phyloP scores from a whole-genome alignment of 192 early-diverging fungal genomes.

The Coemansia sp. region DNA sequence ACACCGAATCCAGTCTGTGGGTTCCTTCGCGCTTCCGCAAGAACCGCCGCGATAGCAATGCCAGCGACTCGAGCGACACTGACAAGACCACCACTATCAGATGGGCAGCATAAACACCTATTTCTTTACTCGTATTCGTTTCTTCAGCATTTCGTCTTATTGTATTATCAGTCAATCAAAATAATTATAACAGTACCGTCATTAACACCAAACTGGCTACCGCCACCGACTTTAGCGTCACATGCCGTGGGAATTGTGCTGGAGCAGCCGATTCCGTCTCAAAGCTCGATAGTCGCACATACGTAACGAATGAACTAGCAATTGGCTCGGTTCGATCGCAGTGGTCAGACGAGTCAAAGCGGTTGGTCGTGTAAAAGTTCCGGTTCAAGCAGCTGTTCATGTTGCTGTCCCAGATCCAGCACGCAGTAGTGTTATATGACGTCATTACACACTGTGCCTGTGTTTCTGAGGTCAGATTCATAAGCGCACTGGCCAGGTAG shows the following conservation, averaged over 20 bases:
- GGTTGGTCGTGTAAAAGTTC: slow-evolving; percentile 11
- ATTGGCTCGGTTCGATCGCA: slow-evolving; percentile 28
- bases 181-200: slow-evolving; percentile 7
- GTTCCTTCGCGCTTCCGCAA: slow-evolving; percentile 13
- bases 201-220: slow-evolving; percentile 10
- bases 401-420: slow-evolving; percentile 40
- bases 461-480: slow-evolving; percentile 29
- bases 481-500: slow-evolving; percentile 21
- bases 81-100: slow-evolving; percentile 12
- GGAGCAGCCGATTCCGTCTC: slow-evolving; percentile 2
- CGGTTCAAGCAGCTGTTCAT: slow-evolving; percentile 21
- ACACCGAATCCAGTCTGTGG: slow-evolving; percentile 13
- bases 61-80: slow-evolving; percentile 4
- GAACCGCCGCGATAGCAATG: background rate
- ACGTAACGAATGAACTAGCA: slow-evolving; percentile 16
- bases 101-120: slow-evolving; percentile 8
- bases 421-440: slow-evolving; percentile 22
- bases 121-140: background rate
- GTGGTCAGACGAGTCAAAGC: slow-evolving; percentile 12
- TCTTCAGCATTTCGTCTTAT: background rate
- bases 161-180: background rate
- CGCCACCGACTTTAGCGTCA: slow-evolving; percentile 13
- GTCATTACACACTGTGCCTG: slow-evolving; percentile 54
- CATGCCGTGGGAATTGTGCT: background rate
- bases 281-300: slow-evolving; percentile 31